Evolutionary conservation across 257 asterid species (phyloP).

Genomic region (Solanum neorickii): DNA sequence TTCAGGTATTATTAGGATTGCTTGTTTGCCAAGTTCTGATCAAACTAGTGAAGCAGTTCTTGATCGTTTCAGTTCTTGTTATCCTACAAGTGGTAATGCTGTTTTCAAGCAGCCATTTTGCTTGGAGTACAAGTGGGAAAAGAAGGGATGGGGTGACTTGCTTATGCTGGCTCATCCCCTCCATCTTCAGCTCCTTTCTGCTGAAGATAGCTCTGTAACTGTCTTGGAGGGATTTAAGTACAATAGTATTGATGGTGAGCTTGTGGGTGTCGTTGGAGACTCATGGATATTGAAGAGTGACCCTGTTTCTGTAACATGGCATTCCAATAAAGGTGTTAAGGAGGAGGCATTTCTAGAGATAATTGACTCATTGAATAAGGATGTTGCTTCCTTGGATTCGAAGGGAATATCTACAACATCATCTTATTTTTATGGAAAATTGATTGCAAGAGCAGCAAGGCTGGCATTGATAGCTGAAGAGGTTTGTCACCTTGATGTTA

Average conservation of each 20-base stretch:
- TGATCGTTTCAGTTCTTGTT: conserved; percentile 66
- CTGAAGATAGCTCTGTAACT: conserved; percentile 25
- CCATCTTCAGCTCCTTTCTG: conserved; percentile 56
- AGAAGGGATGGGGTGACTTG: conserved; percentile 80
- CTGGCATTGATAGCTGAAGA: conserved; percentile 89
- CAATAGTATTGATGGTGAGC: conserved; percentile 74
- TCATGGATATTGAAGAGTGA: conserved; percentile 73
- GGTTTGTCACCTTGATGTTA: conserved; percentile 46
- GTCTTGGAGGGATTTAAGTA: conserved; percentile 62
- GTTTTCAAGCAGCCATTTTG: conserved; percentile 45
- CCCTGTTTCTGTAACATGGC: conserved; percentile 81
- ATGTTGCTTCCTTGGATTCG: conserved; percentile 49
- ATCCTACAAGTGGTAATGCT: conserved; percentile 64
- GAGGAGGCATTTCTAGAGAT: conserved; percentile 49
- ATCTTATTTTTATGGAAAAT: conserved; percentile 70
- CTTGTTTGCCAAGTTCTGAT: conserved; percentile 47
- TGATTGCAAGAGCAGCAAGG: conserved; percentile 95
- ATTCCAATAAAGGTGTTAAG: conserved; percentile 59
- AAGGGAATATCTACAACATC: conserved; percentile 45
- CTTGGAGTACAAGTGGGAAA: conserved; percentile 80
- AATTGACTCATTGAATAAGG: conserved; percentile 42
- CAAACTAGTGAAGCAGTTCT: conserved; percentile 33
- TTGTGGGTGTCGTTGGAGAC: conserved; percentile 84
- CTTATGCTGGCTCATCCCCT: conserved; percentile 96
- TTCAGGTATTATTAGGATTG: conserved; percentile 66